Conservation (phyloP, 345 rosid species). For the Hirschfeldia incana region DNA sequence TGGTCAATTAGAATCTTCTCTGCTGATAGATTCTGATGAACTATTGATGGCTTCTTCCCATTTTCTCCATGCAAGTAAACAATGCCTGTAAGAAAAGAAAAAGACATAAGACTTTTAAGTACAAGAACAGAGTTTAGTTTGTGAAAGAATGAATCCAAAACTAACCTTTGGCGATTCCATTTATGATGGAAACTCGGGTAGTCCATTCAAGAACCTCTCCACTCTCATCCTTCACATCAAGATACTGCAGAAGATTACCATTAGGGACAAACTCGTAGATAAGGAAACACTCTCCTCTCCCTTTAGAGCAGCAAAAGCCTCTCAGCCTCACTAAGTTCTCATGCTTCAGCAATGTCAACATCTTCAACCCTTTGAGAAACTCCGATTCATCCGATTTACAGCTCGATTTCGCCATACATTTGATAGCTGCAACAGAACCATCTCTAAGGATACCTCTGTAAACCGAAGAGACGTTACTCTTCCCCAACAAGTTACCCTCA, state of each 20-base stretch:
- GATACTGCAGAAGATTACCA: constrained; percentile 80
- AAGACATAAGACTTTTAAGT: constrained; percentile 4
- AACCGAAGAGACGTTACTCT: constrained; percentile 67
- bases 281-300: constrained; percentile 92
- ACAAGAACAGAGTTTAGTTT: background rate
- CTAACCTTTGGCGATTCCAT: constrained; percentile 87
- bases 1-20: constrained; percentile 77
- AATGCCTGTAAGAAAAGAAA: constrained; percentile 55
- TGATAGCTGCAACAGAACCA: constrained; percentile 72
- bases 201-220: constrained; percentile 84
- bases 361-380: constrained; percentile 78
- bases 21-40: constrained; percentile 85
- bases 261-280: constrained; percentile 79
- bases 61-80: constrained; percentile 63
- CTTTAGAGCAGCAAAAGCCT: constrained; percentile 94
- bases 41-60: constrained; percentile 62
- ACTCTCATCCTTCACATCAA: constrained; percentile 57
- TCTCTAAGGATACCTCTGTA: constrained; percentile 87
- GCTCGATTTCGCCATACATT: constrained; percentile 80
- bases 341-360: constrained; percentile 70
- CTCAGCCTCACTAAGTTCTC: constrained; percentile 75
- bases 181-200: constrained; percentile 69
- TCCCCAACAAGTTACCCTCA: constrained; percentile 72
- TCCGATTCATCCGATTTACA: constrained; percentile 82
- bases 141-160: background rate